Percentiles rank a stretch among this genome's conserved stretches.
These are phyloP conservation scores for Ogataea chonburiensis DNA, from an alignment of 805 yeast genomes.

Conservation along the genomic window DNA sequence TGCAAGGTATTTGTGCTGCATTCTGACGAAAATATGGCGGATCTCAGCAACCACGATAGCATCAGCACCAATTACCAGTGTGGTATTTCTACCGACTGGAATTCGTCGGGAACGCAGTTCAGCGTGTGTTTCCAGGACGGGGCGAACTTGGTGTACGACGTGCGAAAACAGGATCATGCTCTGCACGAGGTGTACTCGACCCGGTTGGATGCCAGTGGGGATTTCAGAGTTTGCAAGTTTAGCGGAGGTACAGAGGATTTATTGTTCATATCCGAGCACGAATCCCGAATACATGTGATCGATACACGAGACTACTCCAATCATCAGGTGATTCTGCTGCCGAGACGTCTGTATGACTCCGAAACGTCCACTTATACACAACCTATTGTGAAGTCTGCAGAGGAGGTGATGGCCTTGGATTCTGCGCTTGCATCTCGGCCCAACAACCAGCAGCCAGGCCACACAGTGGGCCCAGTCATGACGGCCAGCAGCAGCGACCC, in stretches of 20 bases:
- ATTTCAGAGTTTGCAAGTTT: constrained; percentile 46
- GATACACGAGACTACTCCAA: constrained; percentile 73
- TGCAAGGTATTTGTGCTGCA: constrained; percentile 60
- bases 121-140: constrained; percentile 89
- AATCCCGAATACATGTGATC: constrained; percentile 80
- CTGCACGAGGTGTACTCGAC: constrained; percentile 58
- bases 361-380: constrained; percentile 23
- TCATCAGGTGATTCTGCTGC: constrained; percentile 74
- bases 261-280: constrained; percentile 76
- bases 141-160: constrained; percentile 69
- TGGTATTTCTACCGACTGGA: constrained; percentile 81
- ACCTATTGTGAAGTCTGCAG: constrained; percentile 31
- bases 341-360: constrained; percentile 34
- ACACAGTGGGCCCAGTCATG: neutral
- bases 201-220: constrained; percentile 46
- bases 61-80: constrained; percentile 60
- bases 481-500: neutral
- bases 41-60: constrained; percentile 37
- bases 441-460: constrained; percentile 1
- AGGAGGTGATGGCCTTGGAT: constrained; percentile 25
- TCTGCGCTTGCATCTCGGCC: constrained; percentile 1
- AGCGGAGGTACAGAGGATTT: constrained; percentile 71
- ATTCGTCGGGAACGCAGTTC: constrained; percentile 70
- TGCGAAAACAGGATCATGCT: constrained; percentile 58
- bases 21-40: constrained; percentile 33